phyloP scores from a whole-genome alignment of 768 basidiomycete genomes.

The Suillus lakei region DNA sequence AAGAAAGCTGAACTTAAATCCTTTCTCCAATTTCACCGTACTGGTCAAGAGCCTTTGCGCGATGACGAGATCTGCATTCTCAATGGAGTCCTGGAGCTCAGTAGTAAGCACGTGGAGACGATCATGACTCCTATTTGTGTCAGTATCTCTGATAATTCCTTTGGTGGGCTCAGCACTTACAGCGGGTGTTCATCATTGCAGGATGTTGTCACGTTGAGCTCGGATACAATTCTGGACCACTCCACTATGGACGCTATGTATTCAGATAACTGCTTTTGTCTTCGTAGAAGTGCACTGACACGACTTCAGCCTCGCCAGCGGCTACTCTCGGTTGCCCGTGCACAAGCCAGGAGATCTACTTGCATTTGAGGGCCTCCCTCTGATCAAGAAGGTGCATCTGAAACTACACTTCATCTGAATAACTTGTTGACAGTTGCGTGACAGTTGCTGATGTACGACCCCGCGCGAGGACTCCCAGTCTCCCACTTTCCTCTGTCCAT shows the following conservation, averaged over 20 bases:
- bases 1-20: conserved; percentile 83
- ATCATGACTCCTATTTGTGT: conserved; percentile 87
- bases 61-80: conserved; percentile 85
- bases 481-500: conserved; percentile 79
- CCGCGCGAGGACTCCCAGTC: conserved; percentile 72
- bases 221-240: conserved; percentile 82
- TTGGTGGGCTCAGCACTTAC: conserved; percentile 43
- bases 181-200: conserved; percentile 47
- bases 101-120: conserved; percentile 72
- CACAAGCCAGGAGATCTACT: conserved; percentile 71
- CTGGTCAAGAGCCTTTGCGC: conserved; percentile 71
- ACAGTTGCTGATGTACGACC: conserved; percentile 91
- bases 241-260: conserved; percentile 77
- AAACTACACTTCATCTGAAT: conserved; percentile 9
- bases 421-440: conserved; percentile 13
- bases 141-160: conserved; percentile 1
- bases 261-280: conserved; percentile 17
- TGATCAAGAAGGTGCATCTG: conserved; percentile 73
- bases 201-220: conserved; percentile 82
- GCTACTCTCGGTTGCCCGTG: conserved; percentile 92
- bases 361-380: conserved; percentile 80
- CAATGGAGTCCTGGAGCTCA: conserved; percentile 80
- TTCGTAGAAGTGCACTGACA: conserved; percentile 11
- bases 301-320: conserved; percentile 59
- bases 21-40: conserved; percentile 80